phyloP scores from a whole-genome alignment of 495 filamentous ascomycete species.

The Neurospora sublineolata region DNA sequence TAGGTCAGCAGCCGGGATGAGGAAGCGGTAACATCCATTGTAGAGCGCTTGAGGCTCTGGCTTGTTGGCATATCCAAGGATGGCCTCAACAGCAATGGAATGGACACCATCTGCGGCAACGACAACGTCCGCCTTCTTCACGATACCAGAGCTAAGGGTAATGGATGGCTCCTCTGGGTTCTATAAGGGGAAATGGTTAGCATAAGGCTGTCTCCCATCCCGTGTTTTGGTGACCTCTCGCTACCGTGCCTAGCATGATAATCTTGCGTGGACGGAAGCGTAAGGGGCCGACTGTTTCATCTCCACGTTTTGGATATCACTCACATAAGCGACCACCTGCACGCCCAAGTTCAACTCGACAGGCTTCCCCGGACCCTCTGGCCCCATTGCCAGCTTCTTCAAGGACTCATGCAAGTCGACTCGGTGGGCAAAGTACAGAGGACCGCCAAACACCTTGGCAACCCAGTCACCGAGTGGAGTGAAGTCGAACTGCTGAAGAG shows the following conservation, averaged over 20 bases:
- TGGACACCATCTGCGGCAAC: conserved; percentile 43
- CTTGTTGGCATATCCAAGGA: conserved; percentile 17
- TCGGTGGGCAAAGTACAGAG: conserved; percentile 16
- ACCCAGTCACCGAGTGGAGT: conserved; percentile 7
- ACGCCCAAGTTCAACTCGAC: conserved; percentile 22
- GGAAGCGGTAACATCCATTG: conserved; percentile 34
- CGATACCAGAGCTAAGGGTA: conserved; percentile 22
- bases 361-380: conserved; percentile 21
- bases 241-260: neutral
- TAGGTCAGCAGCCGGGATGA: conserved; percentile 28
- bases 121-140: conserved; percentile 31
- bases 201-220: neutral
- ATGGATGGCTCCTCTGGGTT: conserved; percentile 31
- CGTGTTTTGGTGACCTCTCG: neutral
- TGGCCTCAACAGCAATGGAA: conserved; percentile 16
- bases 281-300: conserved; percentile 3
- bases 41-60: conserved; percentile 17
- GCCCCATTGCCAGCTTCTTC: conserved; percentile 27
- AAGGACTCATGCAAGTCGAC: conserved; percentile 35
- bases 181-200: conserved; percentile 1
- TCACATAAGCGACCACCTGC: conserved; percentile 19
- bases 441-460: conserved; percentile 5
- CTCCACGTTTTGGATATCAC: neutral
- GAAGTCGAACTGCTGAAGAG: conserved; percentile 23
- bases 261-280: conserved; percentile 6